Evolutionary conservation across 257 asterid genomes (phyloP).

Genomic region (Lycium barbarum): DNA sequence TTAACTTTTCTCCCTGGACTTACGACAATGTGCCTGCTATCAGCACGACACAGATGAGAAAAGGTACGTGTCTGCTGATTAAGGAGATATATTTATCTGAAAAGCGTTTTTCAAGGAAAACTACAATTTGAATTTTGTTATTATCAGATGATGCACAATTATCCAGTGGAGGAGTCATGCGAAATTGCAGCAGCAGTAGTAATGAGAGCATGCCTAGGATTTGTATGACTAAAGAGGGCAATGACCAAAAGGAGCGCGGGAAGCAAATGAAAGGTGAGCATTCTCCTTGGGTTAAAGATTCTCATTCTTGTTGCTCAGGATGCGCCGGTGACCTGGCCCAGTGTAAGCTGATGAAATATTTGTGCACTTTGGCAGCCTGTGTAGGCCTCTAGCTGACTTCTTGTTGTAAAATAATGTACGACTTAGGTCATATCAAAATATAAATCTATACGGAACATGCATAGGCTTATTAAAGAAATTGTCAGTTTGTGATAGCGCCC

Average conservation of each 20-base stretch:
- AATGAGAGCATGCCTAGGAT: slow-evolving; percentile 60
- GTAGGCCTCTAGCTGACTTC: not conserved
- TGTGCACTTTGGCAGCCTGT: not conserved
- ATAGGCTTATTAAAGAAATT: not conserved
- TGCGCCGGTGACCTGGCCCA: not conserved
- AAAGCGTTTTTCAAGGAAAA: not conserved
- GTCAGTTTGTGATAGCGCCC: not conserved
- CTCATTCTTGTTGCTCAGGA: not conserved
- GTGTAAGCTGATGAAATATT: slow-evolving; percentile 4
- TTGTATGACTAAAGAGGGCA: slow-evolving; percentile 44
- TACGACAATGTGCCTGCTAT: slow-evolving; percentile 51
- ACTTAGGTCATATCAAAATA: slow-evolving; percentile 8
- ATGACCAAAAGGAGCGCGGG: slow-evolving; percentile 44
- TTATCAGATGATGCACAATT: slow-evolving; percentile 58
- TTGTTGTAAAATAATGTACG: not conserved
- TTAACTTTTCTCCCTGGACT: slow-evolving; percentile 56
- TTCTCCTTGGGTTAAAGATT: not conserved
- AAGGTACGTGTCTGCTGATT: slow-evolving; percentile 50
- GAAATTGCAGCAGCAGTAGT: slow-evolving; percentile 69
- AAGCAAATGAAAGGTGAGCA: slow-evolving; percentile 57
- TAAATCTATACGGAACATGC: not conserved
- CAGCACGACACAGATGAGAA: slow-evolving; percentile 39
- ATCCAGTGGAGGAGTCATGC: slow-evolving; percentile 37
- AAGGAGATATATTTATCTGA: not conserved
- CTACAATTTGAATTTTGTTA: slow-evolving; percentile 14